A percentile compares a stretch with the other conserved stretches of the same genome.
phyloP scores from a whole-genome alignment of 2,329 filamentous ascomycete genomes.

The Colletotrichum destructivum region DNA sequence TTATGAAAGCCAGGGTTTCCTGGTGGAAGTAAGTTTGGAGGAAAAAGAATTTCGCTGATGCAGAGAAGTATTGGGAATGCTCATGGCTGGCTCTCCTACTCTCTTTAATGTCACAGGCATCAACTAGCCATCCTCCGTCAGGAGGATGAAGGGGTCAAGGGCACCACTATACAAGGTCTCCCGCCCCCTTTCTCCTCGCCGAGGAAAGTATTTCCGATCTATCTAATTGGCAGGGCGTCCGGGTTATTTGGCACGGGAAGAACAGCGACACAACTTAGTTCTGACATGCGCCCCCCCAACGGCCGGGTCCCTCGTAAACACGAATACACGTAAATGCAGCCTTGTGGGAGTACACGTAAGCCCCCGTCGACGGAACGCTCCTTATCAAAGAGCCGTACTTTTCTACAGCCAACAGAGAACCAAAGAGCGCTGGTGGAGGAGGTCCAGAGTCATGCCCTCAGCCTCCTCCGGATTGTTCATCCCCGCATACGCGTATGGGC shows the following conservation, averaged over 20 bases:
- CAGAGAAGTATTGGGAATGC: too few species aligned
- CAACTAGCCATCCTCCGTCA: too few species aligned
- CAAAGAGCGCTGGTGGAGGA: neutral
- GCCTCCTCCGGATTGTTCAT: neutral
- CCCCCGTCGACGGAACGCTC: neutral
- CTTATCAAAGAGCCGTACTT: slow-evolving; percentile 6
- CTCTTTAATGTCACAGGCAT: too few species aligned
- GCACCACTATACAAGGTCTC: too few species aligned
- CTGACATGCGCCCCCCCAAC: neutral
- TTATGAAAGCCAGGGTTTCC: too few species aligned
- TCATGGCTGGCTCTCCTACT: too few species aligned
- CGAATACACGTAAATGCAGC: slow-evolving; percentile 3
- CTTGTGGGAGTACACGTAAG: neutral
- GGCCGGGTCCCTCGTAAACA: neutral
- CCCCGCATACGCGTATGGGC: slow-evolving; percentile 18
- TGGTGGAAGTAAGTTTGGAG: too few species aligned
- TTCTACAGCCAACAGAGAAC: neutral
- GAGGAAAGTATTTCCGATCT: too few species aligned
- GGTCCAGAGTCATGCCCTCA: neutral
- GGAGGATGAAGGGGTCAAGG: too few species aligned
- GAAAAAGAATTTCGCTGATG: too few species aligned
- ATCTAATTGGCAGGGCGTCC: neutral
- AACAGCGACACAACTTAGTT: neutral
- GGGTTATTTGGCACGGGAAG: neutral
- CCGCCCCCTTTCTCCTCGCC: too few species aligned